phyloP scores from a whole-genome alignment of 179 eudicot genomes.

The Carnegiea gigantea region DNA sequence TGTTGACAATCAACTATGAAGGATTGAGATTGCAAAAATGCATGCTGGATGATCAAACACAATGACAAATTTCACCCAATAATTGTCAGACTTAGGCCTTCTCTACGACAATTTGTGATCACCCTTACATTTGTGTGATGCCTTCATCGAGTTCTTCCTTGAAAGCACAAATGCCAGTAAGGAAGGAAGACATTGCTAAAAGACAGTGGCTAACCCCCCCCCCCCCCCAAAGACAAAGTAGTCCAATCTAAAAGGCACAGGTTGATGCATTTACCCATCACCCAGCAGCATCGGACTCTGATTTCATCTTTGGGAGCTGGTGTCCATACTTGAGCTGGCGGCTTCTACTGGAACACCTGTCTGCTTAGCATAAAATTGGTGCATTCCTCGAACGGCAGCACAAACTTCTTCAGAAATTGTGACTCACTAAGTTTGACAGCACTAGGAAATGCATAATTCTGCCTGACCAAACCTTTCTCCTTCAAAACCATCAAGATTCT shows the following conservation, averaged over 20 bases:
- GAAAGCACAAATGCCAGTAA: background rate
- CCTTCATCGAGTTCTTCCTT: background rate
- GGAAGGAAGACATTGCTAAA: background rate
- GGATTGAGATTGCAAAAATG: background rate
- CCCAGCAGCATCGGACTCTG: background rate
- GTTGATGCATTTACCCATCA: background rate
- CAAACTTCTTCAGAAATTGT: conserved; percentile 15
- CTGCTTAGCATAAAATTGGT: conserved; percentile 9
- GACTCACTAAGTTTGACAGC: background rate
- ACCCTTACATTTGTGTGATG: background rate
- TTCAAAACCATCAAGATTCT: conserved; percentile 17
- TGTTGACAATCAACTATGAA: too few relatives aligned
- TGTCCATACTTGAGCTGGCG: background rate
- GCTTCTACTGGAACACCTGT: background rate
- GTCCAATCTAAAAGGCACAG: background rate
- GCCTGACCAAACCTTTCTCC: conserved; percentile 16
- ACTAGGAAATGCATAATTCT: background rate
- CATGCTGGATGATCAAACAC: background rate
- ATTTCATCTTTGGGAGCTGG: background rate
- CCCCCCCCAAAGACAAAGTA: background rate
- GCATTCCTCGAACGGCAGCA: conserved; percentile 27
- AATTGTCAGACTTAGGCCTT: background rate
- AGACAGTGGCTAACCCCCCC: too few relatives aligned
- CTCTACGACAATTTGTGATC: background rate
- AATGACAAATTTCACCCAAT: background rate